Evolutionary conservation across 1,284 basidiomycete species (phyloP).

Genomic region (Ustilago nuda): DNA sequence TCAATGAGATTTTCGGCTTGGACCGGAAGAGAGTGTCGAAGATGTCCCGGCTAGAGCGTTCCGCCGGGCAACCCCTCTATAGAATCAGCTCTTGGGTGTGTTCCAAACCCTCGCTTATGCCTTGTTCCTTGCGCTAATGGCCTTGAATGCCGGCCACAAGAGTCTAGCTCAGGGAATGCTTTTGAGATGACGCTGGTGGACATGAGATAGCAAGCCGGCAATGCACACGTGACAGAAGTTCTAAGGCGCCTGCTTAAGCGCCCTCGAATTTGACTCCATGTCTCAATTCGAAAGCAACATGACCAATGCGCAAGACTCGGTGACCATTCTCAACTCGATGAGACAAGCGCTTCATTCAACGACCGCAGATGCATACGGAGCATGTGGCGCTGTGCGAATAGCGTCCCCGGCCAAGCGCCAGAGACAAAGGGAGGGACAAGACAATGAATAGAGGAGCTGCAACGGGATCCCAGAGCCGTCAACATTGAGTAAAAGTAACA

Average conservation of each 20-base stretch:
- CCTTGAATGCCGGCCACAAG: not conserved
- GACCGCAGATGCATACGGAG: not conserved
- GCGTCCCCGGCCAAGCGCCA: not conserved
- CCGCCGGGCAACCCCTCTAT: not conserved
- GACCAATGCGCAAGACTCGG: too few species aligned
- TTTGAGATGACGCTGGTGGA: not conserved
- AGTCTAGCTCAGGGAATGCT: not conserved
- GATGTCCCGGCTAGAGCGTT: not conserved
- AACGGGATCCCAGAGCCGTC: not conserved
- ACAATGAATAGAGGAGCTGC: too few species aligned
- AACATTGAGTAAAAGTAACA: not conserved
- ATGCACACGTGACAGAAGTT: not conserved
- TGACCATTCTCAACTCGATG: constrained; percentile 9
- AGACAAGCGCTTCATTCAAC: constrained; percentile 11
- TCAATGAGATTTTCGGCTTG: not conserved
- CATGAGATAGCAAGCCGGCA: not conserved
- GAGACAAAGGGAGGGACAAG: not conserved
- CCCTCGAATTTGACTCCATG: not conserved
- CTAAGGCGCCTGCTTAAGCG: not conserved
- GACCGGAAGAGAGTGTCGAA: not conserved
- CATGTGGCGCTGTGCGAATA: constrained; percentile 1
- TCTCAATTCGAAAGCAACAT: not conserved
- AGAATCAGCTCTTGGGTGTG: not conserved
- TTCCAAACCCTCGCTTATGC: constrained; percentile 2
- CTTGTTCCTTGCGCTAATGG: not conserved